Conservation (phyloP, 2,329 filamentous ascomycete species). For the Fusarium tanahbumbuense region DNA sequence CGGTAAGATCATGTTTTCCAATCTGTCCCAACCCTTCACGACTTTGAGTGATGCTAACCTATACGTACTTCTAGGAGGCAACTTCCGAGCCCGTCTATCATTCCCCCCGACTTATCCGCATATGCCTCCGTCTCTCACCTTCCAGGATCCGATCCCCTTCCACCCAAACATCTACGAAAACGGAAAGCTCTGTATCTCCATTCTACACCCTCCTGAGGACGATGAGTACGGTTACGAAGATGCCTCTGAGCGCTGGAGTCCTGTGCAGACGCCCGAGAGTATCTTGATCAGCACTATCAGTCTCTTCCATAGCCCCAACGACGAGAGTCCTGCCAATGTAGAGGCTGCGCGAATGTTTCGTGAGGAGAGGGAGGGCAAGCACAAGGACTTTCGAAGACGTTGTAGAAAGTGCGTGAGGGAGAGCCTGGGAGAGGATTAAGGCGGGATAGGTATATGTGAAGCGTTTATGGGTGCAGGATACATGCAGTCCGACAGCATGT, state of each 20-base stretch:
- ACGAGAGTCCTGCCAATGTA: slow-evolving; percentile 94
- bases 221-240: slow-evolving; percentile 95
- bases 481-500: slow-evolving; percentile 28
- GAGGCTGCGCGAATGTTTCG: slow-evolving; percentile 91
- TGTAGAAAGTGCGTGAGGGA: slow-evolving; percentile 84
- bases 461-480: background rate
- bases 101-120: slow-evolving; percentile 91
- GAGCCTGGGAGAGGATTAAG: slow-evolving; percentile 78
- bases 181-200: slow-evolving; percentile 95
- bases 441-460: background rate
- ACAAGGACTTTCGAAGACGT: slow-evolving; percentile 79
- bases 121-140: slow-evolving; percentile 88
- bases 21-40: background rate
- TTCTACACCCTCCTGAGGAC: slow-evolving; percentile 93
- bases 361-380: slow-evolving; percentile 73
- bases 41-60: slow-evolving; percentile 20
- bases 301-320: slow-evolving; percentile 91
- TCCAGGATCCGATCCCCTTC: slow-evolving; percentile 84
- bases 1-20: slow-evolving; percentile 64
- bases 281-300: slow-evolving; percentile 93
- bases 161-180: slow-evolving; percentile 93
- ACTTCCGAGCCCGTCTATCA: slow-evolving; percentile 85
- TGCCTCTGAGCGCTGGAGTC: slow-evolving; percentile 90
- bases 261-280: slow-evolving; percentile 94
- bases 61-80: slow-evolving; percentile 72